Conservation (phyloP, 371 early-diverging fungal species). For the Mucor mucedo region DNA sequence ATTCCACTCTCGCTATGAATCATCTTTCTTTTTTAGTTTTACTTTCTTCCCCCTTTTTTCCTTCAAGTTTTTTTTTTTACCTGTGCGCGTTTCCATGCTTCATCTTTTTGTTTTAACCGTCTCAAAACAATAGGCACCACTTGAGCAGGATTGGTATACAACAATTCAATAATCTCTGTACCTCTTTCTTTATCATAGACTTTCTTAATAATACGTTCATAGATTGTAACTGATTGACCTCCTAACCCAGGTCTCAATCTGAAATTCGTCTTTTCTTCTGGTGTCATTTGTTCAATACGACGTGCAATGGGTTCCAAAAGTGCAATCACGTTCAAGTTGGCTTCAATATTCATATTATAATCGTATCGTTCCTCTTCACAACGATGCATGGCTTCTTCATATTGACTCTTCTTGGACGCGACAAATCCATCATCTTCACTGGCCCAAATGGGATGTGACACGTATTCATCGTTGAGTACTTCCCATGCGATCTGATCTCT, state of each 20-base stretch:
- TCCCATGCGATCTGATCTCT: slow-evolving; percentile 89
- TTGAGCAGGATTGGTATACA: slow-evolving; percentile 88
- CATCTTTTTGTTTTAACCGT: slow-evolving; percentile 94
- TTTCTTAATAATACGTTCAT: slow-evolving; percentile 84
- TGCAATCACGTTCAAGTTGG: slow-evolving; percentile 87
- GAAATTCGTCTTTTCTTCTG: slow-evolving; percentile 76
- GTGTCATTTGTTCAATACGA: slow-evolving; percentile 72
- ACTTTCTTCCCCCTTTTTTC: no score
- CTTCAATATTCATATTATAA: slow-evolving; percentile 94
- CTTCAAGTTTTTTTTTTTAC: slow-evolving; percentile 5
- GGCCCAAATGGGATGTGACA: slow-evolving; percentile 94
- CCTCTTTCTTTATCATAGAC: slow-evolving; percentile 86
- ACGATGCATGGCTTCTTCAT: slow-evolving; percentile 95
- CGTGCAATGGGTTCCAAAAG: slow-evolving; percentile 86
- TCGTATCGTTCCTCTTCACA: slow-evolving; percentile 98
- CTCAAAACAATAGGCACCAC: slow-evolving; percentile 95
- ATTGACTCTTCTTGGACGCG: slow-evolving; percentile 91
- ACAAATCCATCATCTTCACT: slow-evolving; percentile 96
- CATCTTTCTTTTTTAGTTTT: background rate
- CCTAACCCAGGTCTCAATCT: slow-evolving; percentile 77
- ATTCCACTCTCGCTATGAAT: slow-evolving; percentile 81
- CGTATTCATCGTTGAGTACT: slow-evolving; percentile 96
- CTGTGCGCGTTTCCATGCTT: slow-evolving; percentile 81
- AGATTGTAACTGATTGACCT: slow-evolving; percentile 82
- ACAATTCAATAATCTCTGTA: slow-evolving; percentile 85